These are phyloP conservation scores for Sporothrix variecibatus DNA, from an alignment of 2,329 filamentous ascomycete species.

Conservation along the genomic window DNA sequence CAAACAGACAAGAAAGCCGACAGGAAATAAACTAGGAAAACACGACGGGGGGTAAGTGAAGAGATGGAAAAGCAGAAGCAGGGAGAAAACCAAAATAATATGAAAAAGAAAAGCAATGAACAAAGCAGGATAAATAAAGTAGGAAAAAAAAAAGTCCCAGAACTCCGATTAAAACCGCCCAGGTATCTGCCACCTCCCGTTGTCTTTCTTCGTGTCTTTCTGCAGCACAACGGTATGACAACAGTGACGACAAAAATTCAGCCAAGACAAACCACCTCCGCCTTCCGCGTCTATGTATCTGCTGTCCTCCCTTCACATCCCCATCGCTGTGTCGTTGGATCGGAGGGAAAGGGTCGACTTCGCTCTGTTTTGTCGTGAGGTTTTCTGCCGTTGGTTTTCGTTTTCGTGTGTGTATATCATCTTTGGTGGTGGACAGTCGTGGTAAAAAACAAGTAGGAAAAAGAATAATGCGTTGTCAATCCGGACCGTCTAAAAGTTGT, in stretches of 20 bases:
- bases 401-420: slow-evolving; percentile 6
- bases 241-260: not conserved
- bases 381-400: not conserved
- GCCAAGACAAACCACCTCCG: not conserved
- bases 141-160: slow-evolving; percentile 21
- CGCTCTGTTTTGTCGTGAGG: not conserved
- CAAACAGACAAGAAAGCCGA: not conserved
- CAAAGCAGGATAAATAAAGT: slow-evolving; percentile 20
- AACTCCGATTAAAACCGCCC: slow-evolving; percentile 26
- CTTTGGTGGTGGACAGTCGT: not conserved
- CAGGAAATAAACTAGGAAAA: not conserved
- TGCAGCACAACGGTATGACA: not conserved
- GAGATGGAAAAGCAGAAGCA: not conserved
- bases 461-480: not conserved
- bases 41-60: not conserved
- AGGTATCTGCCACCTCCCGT: slow-evolving; percentile 27
- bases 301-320: not conserved
- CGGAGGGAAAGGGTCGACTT: not conserved
- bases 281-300: not conserved
- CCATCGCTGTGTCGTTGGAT: not conserved
- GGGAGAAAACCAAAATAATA: not conserved
- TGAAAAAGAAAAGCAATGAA: not conserved
- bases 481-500: not conserved
- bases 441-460: not conserved
- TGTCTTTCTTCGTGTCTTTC: slow-evolving; percentile 5